phyloP scores from a whole-genome alignment of 495 filamentous ascomycete genomes.

The Hyaloscypha hepaticicola region DNA sequence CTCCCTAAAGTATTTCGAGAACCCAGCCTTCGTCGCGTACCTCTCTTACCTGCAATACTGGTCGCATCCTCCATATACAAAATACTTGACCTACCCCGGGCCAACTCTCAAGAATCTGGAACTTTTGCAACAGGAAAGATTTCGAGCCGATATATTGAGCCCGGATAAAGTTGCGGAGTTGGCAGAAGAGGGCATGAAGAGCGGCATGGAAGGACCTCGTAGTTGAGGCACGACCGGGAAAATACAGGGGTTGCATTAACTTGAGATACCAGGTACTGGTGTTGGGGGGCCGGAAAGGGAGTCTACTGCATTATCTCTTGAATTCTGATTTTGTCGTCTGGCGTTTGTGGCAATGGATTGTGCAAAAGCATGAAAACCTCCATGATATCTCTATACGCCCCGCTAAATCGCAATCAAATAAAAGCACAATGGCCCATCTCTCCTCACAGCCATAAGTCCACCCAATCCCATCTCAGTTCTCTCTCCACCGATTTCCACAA shows the following conservation, averaged over 20 bases:
- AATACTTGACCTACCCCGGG: conserved; percentile 77
- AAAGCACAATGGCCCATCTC: conserved; percentile 9
- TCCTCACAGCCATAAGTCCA: background rate
- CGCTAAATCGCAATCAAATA: conserved; percentile 28
- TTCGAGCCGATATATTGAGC: conserved; percentile 77
- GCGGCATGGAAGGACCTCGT: conserved; percentile 18
- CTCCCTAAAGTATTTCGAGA: conserved; percentile 48
- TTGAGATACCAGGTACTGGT: conserved; percentile 20
- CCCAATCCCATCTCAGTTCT: conserved; percentile 36
- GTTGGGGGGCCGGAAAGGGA: conserved; percentile 6
- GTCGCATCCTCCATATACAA: conserved; percentile 75
- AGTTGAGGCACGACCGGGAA: conserved; percentile 5
- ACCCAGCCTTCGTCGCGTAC: conserved; percentile 74
- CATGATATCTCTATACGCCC: conserved; percentile 18
- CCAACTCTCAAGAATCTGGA: conserved; percentile 81
- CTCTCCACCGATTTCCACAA: conserved; percentile 57
- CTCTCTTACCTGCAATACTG: conserved; percentile 85
- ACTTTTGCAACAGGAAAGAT: conserved; percentile 77
- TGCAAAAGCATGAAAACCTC: background rate
- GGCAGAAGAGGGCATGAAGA: conserved; percentile 49
- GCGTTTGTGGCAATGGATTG: background rate
- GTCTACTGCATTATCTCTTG: background rate
- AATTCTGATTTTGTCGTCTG: background rate
- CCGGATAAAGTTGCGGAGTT: conserved; percentile 67
- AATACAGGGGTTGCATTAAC: background rate